Evolutionary conservation across 805 yeast genomes (phyloP), one percentile per base, ranked within the genome.

Genomic region (Saturnispora dispora): DNA sequence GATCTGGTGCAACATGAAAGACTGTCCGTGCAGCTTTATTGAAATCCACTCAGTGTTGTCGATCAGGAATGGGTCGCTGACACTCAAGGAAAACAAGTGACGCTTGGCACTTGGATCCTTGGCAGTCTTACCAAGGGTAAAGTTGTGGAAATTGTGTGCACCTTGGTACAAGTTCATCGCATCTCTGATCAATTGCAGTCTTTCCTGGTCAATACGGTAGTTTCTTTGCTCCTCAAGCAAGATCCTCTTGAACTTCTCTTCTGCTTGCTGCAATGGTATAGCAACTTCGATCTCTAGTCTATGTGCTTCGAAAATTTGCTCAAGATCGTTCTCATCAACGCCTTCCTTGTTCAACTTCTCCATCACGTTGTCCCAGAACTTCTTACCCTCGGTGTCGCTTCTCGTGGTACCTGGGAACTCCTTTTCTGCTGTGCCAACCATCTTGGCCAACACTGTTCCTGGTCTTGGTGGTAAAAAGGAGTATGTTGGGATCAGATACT

Each of bases 1-100:
- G 63, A 93, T 93, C 74, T 91, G 99, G 70, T 91, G 98, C 56
- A 93, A 75, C 98, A 93, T 93, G 68, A 93, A 93, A 3, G 96
- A 88, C 70, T 93, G 99, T 7, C 99, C 99, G 66, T 93, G 99
- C 58, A 93, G 88, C 71, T 91, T 90, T 62, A 93, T 84, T 2
- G 96, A 87, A 2, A 88, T 77, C 99, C 99, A 93, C 64, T 93
- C 98, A 6, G 96, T 89, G 45, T 87, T 89, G 62, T 90, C 87
- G 58, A 91, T 90, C 48, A 88, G 83, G 66, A 88, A 87, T 2
- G 98, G 98, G 2, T 87, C 95, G 17, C 89, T 78, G 0, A 88
- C 96, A 0, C 77, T 74, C 46, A 91, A 75, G 18, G 78, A 70
- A 61, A 86, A 86, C 88, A 93, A 90, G 65, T 72, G 86, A 60